Evolutionary conservation across 2,329 filamentous ascomycete species (phyloP), one percentile per base, ranked within the genome.

Genomic region (Aaosphaeria arxii): DNA sequence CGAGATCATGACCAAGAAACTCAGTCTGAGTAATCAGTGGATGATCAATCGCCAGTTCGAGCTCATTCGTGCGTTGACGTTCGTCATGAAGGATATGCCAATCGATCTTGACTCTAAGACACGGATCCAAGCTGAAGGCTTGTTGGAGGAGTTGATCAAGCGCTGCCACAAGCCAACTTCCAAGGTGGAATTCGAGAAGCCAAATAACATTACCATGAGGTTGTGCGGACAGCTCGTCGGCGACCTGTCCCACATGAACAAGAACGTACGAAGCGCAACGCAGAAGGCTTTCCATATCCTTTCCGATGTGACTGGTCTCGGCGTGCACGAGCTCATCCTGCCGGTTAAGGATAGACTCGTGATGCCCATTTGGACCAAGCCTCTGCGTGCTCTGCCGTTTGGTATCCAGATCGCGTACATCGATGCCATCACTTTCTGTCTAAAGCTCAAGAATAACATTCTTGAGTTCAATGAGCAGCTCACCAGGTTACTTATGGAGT

Each of bases 71-170:
- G 89, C 91, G n/a, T 77, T 99, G 47, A 86, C 96, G 73, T 96
- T 95, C 71, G 91, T 99, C 55, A 90, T 99, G 74, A 99, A 99
- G 73, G 94, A 99, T 66, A 96, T 96, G 81, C 94, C 95, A 0
- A 83, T 89, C 47, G 94, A 99, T 67, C 79, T 99, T 1, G 92
- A 95, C 1, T 91, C 95, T 48, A 91, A 87, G 63, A 96, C 94
- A 2, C 82, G 94, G 33, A 79, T 86, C 32, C 85, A 89, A 50
- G 91, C 94, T 0, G 89, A 95, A 69, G 81, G 85, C 17, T 95
- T 92, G 0, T 77, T 99, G 24, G 86, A 92, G 59, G 80, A 89
- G 39, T 82, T 97, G 30, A 78, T 96, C 32, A 79, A 81, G 49
- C 84, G 86, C 48, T 91, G 91, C 65, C 91, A 88, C 39, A 88